A percentile compares a stretch with the other conserved stretches of the same genome.
These are phyloP conservation scores for Rhizopogon salebrosus DNA, from an alignment of 768 basidiomycete species.

Conservation along the genomic window DNA sequence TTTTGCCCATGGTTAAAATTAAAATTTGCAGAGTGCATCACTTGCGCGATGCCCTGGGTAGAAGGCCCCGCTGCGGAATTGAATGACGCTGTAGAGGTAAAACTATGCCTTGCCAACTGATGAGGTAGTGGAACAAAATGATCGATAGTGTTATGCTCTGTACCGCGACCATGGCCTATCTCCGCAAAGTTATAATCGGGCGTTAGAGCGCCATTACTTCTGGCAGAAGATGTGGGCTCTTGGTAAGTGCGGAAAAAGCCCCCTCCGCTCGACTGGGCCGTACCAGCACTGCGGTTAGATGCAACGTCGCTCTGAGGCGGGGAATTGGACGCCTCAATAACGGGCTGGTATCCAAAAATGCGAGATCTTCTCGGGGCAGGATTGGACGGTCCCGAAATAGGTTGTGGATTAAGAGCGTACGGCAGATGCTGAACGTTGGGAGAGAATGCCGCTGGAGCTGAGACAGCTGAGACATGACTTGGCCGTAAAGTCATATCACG, in stretches of 20 bases:
- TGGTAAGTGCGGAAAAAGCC: constrained; percentile 61
- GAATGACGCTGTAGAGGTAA: constrained; percentile 17
- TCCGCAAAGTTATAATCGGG: constrained; percentile 75
- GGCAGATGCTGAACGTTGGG: not conserved
- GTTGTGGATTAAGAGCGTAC: constrained; percentile 27
- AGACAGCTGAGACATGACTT: constrained; percentile 9
- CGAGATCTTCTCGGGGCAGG: constrained; percentile 35
- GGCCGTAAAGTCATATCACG: constrained; percentile 22
- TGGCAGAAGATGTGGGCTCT: constrained; percentile 34
- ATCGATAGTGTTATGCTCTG: constrained; percentile 15
- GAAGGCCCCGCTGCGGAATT: constrained; percentile 15
- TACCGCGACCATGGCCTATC: constrained; percentile 68
- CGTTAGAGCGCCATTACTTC: constrained; percentile 54
- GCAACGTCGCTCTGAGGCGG: constrained; percentile 59
- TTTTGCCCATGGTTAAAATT: constrained; percentile 15
- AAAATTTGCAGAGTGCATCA: constrained; percentile 30
- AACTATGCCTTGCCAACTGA: constrained; percentile 16
- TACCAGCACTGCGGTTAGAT: constrained; percentile 48
- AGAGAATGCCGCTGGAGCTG: not conserved
- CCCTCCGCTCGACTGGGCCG: constrained; percentile 50
- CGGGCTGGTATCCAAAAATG: constrained; percentile 45
- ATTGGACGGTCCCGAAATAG: constrained; percentile 31
- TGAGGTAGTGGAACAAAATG: constrained; percentile 13
- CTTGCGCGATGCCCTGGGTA: constrained; percentile 28
- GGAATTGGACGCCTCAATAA: constrained; percentile 57